Evolutionary conservation across 495 filamentous ascomycete genomes (phyloP).

Genomic region (Lasiosphaeria ovina): DNA sequence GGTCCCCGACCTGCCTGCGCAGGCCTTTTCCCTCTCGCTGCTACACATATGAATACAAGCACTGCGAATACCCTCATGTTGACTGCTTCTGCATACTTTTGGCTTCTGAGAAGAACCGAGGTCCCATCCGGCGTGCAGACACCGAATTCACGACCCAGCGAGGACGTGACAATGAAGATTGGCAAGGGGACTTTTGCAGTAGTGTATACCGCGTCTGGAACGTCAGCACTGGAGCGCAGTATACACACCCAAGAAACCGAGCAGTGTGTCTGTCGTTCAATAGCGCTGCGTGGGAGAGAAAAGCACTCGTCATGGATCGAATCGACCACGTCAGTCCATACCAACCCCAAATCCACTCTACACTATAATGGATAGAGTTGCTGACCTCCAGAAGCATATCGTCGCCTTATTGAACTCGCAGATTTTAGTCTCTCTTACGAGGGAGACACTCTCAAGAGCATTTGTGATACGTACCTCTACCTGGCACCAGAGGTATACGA

Average conservation of each 20-base stretch:
- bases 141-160: not conserved
- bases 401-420: no score
- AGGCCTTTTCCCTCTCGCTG: no score
- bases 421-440: no score
- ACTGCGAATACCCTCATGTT: no score
- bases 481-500: not conserved
- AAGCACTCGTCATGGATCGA: conserved; percentile 4
- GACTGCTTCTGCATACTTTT: no score
- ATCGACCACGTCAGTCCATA: conserved; percentile 12
- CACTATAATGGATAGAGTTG: not conserved
- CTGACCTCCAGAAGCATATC: no score
- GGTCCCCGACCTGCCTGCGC: no score
- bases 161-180: conserved; percentile 2
- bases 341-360: not conserved
- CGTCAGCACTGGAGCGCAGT: conserved; percentile 11
- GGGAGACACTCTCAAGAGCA: no score
- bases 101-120: no score
- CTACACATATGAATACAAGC: no score
- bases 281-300: not conserved
- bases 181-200: conserved; percentile 7
- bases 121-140: conserved; percentile 6
- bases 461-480: no score
- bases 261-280: not conserved
- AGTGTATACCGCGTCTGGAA: conserved; percentile 11
- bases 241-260: conserved; percentile 8